A percentile compares a stretch with the other conserved stretches of the same genome.
Conservation (phyloP, 352 stramenopile genomes). For the Phytophthora chlamydospora region DNA sequence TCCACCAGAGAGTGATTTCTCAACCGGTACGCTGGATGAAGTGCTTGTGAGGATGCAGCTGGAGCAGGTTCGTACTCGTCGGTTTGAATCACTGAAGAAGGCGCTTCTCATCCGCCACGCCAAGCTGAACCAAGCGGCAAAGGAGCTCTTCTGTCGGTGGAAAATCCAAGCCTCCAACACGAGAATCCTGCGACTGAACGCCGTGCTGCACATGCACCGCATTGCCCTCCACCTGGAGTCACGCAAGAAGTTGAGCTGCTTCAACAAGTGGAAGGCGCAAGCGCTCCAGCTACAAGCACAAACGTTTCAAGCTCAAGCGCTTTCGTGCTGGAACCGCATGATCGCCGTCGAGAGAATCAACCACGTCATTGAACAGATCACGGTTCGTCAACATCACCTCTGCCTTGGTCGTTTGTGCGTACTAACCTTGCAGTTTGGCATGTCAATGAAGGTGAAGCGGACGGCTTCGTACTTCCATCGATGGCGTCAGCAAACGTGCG, state of each 20-base stretch:
- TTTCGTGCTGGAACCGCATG: constrained; percentile 73
- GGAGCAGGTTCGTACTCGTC: constrained; percentile 63
- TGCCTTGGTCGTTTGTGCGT: background rate
- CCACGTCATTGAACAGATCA: constrained; percentile 46
- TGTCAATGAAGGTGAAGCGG: constrained; percentile 42
- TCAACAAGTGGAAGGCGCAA: constrained; percentile 52
- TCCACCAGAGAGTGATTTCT: constrained; percentile 41
- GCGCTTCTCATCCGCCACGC: constrained; percentile 59
- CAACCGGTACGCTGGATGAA: constrained; percentile 60
- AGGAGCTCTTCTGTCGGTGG: constrained; percentile 52
- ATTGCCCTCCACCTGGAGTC: constrained; percentile 41
- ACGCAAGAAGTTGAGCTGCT: constrained; percentile 35
- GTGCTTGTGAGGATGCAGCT: constrained; percentile 70
- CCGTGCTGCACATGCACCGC: constrained; percentile 52
- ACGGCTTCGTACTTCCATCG: constrained; percentile 41
- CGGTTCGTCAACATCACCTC: constrained; percentile 28
- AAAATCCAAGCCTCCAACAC: constrained; percentile 39
- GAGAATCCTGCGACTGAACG: constrained; percentile 34
- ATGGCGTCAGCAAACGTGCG: constrained; percentile 32
- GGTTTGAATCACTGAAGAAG: constrained; percentile 72
- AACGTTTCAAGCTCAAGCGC: constrained; percentile 47
- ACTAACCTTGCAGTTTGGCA: background rate
- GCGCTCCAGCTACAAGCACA: constrained; percentile 42
- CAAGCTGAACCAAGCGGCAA: constrained; percentile 36
- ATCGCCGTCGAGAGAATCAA: constrained; percentile 64